phyloP scores from a whole-genome alignment of 495 filamentous ascomycete species.

The Hypoxylon cercidicola region DNA sequence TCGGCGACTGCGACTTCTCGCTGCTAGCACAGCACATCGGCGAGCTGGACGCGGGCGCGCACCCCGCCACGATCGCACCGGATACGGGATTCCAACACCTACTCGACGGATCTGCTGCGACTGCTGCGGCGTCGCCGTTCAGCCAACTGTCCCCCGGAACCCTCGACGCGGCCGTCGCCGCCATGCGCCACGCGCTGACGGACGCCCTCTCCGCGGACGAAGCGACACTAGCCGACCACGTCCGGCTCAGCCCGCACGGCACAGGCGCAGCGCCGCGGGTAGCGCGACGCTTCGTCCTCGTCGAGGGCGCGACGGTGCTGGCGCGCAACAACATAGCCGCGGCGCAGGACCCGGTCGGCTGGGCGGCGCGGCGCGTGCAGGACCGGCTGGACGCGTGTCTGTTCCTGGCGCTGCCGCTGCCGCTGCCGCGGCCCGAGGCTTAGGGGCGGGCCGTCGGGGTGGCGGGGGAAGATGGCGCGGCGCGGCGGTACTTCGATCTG shows the following conservation, averaged over 20 bases:
- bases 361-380: neutral
- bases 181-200: neutral
- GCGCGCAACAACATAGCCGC: neutral
- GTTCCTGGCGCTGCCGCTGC: too few species aligned
- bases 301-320: slow-evolving; percentile 9
- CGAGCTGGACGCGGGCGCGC: neutral
- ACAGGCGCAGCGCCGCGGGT: neutral
- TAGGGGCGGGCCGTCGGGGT: neutral
- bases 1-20: slow-evolving; percentile 9
- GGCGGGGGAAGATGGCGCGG: neutral
- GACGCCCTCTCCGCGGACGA: too few species aligned
- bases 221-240: too few species aligned
- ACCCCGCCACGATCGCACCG: neutral
- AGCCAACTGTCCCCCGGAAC: too few species aligned
- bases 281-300: slow-evolving; percentile 1
- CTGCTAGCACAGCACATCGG: slow-evolving; percentile 6
- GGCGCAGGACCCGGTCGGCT: neutral
- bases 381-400: slow-evolving; percentile 10
- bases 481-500: slow-evolving; percentile 8
- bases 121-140: too few species aligned
- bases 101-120: too few species aligned
- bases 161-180: neutral
- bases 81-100: too few species aligned
- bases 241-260: too few species aligned
- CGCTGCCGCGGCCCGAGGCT: too few species aligned